Percentiles rank a stretch among this genome's conserved stretches.
Conservation (phyloP, 2,329 filamentous ascomycete genomes). For the Thyridium curvatum region DNA sequence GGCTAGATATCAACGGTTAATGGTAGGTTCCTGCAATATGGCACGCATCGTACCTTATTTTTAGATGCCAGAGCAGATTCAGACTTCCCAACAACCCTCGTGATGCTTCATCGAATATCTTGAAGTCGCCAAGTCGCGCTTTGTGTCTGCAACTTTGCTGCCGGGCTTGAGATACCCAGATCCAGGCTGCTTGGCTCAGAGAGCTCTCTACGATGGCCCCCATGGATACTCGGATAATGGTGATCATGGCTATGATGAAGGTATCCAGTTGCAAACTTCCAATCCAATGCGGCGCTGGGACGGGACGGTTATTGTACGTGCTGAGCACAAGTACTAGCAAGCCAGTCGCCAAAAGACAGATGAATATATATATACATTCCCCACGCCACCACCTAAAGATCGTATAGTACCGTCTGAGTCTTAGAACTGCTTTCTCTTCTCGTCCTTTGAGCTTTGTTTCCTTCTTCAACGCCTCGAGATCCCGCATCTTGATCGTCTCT, state of each 20-base stretch:
- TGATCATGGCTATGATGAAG: slow-evolving; percentile 28
- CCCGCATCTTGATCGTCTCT: no score
- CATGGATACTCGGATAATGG: slow-evolving; percentile 26
- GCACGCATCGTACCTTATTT: slow-evolving; percentile 18
- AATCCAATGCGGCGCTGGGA: slow-evolving; percentile 16
- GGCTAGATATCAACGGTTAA: slow-evolving; percentile 12
- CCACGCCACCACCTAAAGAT: slow-evolving; percentile 26
- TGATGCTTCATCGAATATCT: slow-evolving; percentile 30
- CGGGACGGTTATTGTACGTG: slow-evolving; percentile 20
- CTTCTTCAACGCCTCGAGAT: no score
- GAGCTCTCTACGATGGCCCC: slow-evolving; percentile 26
- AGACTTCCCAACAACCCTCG: slow-evolving; percentile 27
- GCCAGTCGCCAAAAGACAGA: slow-evolving; percentile 19
- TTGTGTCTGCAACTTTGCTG: slow-evolving; percentile 19
- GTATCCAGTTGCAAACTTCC: slow-evolving; percentile 24
- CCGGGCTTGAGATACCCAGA: slow-evolving; percentile 29
- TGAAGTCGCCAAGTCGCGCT: slow-evolving; percentile 29
- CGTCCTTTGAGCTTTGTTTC: no score
- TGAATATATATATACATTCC: slow-evolving; percentile 24
- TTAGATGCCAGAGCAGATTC: slow-evolving; percentile 25
- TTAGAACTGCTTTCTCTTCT: no score
- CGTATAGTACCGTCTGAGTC: slow-evolving; percentile 9
- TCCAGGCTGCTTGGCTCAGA: slow-evolving; percentile 30
- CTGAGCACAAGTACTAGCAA: slow-evolving; percentile 20
- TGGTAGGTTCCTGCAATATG: neutral